Base-by-base conservation (phyloP, 2,329 filamentous ascomycete species). In the Alternaria viburni region DNA sequence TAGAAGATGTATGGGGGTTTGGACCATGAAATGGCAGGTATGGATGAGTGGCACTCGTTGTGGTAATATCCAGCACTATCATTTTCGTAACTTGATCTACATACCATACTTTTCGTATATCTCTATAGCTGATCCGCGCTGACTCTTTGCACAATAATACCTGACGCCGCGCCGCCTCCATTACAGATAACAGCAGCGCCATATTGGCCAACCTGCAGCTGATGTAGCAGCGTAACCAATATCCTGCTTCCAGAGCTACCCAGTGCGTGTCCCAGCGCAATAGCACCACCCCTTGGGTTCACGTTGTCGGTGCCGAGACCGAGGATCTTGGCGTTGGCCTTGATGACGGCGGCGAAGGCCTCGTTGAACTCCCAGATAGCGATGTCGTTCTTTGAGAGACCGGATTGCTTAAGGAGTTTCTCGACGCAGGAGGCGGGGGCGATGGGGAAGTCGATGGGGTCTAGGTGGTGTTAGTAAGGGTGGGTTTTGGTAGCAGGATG, bases 341-440 rank as follows among this genome's bases (percentile, higher is more conserved):
- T 93, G 80, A 97, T 96, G 28, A 97, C 94, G 5, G 92, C 93
- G 26, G 96, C 95, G 78, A 99, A 99, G 0, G 96, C 96, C 83
- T 99, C 96, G 80, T 99, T 99, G 81, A 99, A 97, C 80, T 98
- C 96, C 95, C 96, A 98, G 21, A 97, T 84, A 6, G 95, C 90
- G 49, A 99, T 93, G 80, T 98, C 92, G 50, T 96, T 91, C 81
- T 94, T 93, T 68, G 89, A 93, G 70, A 99, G 94, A 11, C 95
- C 94, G 1, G 96, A 96, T 61, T 94, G 88, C 81, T 93, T 88
- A 54, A 99, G 86, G 11, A 94, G 94, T 73, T 97, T 89, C 4
- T 95, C 93, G 0, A 98, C 95, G 6, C 95, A 95, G 81, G 96
- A 94, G 43, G 96, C 87, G 1, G 96, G 96, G 1, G 96, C 96